These are phyloP conservation scores for Stereum hirsutum DNA, from an alignment of 1,284 basidiomycete species.

Conservation along the genomic window DNA sequence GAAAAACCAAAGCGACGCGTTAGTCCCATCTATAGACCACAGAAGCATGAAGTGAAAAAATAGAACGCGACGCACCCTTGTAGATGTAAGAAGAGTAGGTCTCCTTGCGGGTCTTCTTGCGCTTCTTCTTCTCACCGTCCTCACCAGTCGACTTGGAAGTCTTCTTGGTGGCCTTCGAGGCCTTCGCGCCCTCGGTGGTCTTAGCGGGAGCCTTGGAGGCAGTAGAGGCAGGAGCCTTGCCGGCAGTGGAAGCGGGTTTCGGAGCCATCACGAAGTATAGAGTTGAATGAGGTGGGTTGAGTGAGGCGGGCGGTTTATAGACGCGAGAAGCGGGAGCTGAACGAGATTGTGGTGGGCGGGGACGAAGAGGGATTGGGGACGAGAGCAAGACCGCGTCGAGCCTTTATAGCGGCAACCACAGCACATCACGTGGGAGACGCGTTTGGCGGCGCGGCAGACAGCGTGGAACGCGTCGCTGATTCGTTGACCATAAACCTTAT, in stretches of 20 bases:
- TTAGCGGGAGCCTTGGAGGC: constrained; percentile 47
- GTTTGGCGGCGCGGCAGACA: constrained; percentile 12
- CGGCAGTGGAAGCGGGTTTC: constrained; percentile 40
- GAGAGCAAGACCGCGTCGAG: constrained; percentile 2
- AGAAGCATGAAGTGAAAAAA: background rate
- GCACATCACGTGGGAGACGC: constrained; percentile 19
- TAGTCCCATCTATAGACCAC: constrained; percentile 16
- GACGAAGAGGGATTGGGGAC: constrained; percentile 4
- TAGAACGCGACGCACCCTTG: constrained; percentile 36
- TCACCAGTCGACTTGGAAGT: constrained; percentile 30
- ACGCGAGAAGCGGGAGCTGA: background rate
- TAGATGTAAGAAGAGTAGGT: constrained; percentile 66
- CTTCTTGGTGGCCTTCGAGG: constrained; percentile 46
- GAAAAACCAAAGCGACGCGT: constrained; percentile 36
- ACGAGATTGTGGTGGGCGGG: constrained; percentile 2
- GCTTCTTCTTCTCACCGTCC: constrained; percentile 51
- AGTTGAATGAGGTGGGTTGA: constrained; percentile 1
- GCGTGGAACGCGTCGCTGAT: constrained; percentile 23
- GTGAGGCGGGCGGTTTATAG: constrained; percentile 5
- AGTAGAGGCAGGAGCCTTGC: constrained; percentile 43
- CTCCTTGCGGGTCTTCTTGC: constrained; percentile 53
- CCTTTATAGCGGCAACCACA: constrained; percentile 16
- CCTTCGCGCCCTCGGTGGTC: constrained; percentile 25
- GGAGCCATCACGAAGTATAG: constrained; percentile 11
- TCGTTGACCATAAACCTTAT: too few species aligned